phyloP scores from a whole-genome alignment of 352 stramenopile species.

The Phytophthora citrophthora region DNA sequence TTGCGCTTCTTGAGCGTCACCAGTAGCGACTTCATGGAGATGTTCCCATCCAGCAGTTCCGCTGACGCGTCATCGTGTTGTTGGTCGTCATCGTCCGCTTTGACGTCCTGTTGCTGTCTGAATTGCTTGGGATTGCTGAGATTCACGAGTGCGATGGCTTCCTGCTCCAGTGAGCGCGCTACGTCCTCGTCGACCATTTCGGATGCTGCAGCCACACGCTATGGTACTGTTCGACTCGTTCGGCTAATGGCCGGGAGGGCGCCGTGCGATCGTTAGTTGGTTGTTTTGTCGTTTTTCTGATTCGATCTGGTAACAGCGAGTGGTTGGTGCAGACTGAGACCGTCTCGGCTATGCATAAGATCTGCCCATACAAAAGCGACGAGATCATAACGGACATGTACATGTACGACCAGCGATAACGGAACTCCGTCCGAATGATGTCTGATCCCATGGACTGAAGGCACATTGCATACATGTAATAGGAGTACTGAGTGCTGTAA shows the following conservation, averaged over 20 bases:
- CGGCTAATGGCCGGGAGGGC: conserved; percentile 24
- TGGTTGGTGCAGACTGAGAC: conserved; percentile 23
- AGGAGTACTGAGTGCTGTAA: no score
- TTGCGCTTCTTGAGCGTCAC: conserved; percentile 75
- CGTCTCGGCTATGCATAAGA: conserved; percentile 7
- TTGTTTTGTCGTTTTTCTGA: conserved; percentile 32
- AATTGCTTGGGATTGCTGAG: conserved; percentile 49
- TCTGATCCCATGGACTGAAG: no score
- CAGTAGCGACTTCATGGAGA: conserved; percentile 76
- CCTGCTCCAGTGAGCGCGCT: conserved; percentile 57
- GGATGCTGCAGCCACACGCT: conserved; percentile 2
- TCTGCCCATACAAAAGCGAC: conserved; percentile 5
- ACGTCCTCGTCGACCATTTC: conserved; percentile 60
- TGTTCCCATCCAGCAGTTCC: conserved; percentile 44
- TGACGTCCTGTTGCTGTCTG: conserved; percentile 13
- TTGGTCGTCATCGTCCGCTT: conserved; percentile 11
- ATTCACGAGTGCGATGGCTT: conserved; percentile 76
- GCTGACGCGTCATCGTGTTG: conserved; percentile 12
- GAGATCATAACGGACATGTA: conserved; percentile 12
- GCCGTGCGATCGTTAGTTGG: conserved; percentile 23
- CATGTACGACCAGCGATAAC: conserved; percentile 9
- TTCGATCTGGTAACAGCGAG: conserved; percentile 27
- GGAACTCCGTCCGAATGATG: not conserved
- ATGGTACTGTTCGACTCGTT: conserved; percentile 8
- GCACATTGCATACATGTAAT: no score